Base-by-base conservation (phyloP, 768 basidiomycete genomes). In the Trametes maxima region DNA sequence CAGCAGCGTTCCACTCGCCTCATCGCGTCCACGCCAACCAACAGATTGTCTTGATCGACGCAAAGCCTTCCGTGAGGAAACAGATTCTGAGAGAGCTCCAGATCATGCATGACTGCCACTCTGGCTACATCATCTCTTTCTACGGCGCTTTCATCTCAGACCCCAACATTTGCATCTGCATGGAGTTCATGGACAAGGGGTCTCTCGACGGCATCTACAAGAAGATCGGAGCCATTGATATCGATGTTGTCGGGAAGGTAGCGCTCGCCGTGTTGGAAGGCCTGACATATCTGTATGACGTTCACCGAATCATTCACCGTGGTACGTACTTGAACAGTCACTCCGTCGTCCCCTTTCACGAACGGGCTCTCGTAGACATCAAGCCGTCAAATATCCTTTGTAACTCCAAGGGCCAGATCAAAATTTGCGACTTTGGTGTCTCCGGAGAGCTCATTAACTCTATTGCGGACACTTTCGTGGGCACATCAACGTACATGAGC, bases 401-500 rank as follows among this genome's bases (percentile, higher is more conserved):
- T 77, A 98, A 98, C 72, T 97, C 96, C 7, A 79, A 81, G 49
- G 97, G 97, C 33, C 88, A 97, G 68, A 95, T 98, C 82, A 99
- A 99, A 79, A 95, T 99, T 56, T 98, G 96, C 70, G 97, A 99
- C 75, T 99, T 98, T 73, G 97, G 97, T 40, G 97, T 99, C 7
- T 98, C 95, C 1, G 97, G 97, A 36, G 97, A 99, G 74, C 83
- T 99, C 69, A 96, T 98, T 77, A 98, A 98, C 77, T 95, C 94
- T 8, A 96, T 98, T 64, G 97, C 97, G 39, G 95, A 98, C 76
- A 98, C 97, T 0, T 99, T 98, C 72, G 97, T 99, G 40, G 96
- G 97, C 28, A 99, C 97, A 14, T 95, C 92, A 63, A 98, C 95
- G 4, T 99, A 99, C 74, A 99, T 98, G 96, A 98, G 97, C 68